Evolutionary conservation across 2,329 filamentous ascomycete species (phyloP).

Genomic region (Chaetomium strumarium): DNA sequence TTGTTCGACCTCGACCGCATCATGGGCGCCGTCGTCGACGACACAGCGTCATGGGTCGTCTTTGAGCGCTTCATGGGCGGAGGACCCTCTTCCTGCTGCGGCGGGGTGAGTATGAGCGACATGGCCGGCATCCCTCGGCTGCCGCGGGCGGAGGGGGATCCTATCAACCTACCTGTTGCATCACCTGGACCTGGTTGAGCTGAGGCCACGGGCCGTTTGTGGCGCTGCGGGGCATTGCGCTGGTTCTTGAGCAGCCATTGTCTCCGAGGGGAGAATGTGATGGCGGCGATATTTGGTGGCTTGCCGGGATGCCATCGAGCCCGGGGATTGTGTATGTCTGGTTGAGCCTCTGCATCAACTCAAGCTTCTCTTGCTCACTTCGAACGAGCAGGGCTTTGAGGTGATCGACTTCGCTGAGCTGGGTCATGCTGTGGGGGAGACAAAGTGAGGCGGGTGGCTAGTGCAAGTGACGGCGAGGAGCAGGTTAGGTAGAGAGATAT

Average conservation of each 20-base stretch:
- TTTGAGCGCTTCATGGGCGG: conserved; percentile 29
- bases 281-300: conserved; percentile 27
- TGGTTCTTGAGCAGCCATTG: conserved; percentile 28
- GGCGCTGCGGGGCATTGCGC: conserved; percentile 26
- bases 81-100: conserved; percentile 14
- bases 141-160: background rate
- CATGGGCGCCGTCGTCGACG: conserved; percentile 36
- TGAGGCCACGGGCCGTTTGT: conserved; percentile 4
- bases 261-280: conserved; percentile 20
- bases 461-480: background rate
- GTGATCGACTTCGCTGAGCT: conserved; percentile 6
- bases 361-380: conserved; percentile 15
- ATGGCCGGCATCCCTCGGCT: background rate
- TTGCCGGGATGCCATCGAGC: conserved; percentile 20
- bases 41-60: conserved; percentile 29
- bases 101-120: conserved; percentile 11
- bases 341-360: conserved; percentile 15
- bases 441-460: background rate
- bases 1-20: conserved; percentile 38
- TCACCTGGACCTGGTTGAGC: conserved; percentile 1
- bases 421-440: background rate
- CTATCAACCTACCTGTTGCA: conserved; percentile 21
- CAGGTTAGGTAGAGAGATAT: background rate
- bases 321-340: conserved; percentile 7
- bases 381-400: conserved; percentile 16